Evolutionary conservation across 192 early-diverging fungal genomes (phyloP), one percentile per base, ranked within the genome.

Genomic region (Chytriomyces sp.): DNA sequence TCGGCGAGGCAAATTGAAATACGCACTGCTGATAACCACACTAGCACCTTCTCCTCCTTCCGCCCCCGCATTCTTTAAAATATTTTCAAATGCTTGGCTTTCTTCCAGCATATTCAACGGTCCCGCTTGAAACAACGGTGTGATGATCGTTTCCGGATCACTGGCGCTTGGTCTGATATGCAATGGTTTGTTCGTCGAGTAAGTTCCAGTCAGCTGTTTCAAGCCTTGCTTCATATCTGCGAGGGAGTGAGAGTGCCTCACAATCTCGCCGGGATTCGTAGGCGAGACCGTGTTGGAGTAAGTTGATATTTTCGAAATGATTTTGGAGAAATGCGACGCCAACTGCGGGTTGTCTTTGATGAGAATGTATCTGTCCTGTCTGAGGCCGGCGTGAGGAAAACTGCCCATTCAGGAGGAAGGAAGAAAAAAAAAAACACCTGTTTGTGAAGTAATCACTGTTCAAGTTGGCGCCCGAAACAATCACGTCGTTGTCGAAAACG

Each of bases 401-500:
- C 26, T 35, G 10, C 18, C 62, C 53, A 1, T 59, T 59, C 63
- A 57, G 20, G 53, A 57, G 16, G 63, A 13, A 13, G 63, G 63
- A 24, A 46, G 66, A 67, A 45, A 44, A n/a, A 35, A 35, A 8
- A 45, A 47, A 10, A 2, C 26, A 69, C 68, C 97, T 88, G 84
- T 94, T 90, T 16, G 89, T 91, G 86, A 99, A 99, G 80, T 99
- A 99, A 77, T 99, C 96, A 16, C 85, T 87, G 80, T 91, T 95
- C 68, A 98, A 85, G 74, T 98, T 98, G 7, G 96, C 98, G 0
- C 97, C 94, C 64, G 89, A 92, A 62, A 99, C 85, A 50, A 95
- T 87, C 35, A 94, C 82, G 20, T 86, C 80, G 76, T 97, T 89
- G 80, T 99, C 97, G 81, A 96, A 95, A 3, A 92, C 84, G 81